Base-by-base conservation (phyloP, 768 basidiomycete genomes). In the Tulasnella sp. region DNA sequence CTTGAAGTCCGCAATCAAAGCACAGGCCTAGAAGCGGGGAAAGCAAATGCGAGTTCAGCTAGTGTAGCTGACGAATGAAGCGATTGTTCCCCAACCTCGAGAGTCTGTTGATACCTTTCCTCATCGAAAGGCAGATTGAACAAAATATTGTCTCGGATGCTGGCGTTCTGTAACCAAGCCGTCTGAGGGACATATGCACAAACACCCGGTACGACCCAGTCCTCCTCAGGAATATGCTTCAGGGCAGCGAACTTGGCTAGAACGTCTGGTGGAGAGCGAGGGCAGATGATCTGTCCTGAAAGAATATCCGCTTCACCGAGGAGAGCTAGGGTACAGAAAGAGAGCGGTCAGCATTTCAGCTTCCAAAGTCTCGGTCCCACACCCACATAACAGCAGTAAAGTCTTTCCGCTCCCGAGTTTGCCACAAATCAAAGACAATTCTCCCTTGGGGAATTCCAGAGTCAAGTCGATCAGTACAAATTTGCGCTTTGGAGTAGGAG, bases 391-490 rank as follows among this genome's bases (percentile, higher is more conserved):
- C n/a, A 97, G 85, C 40, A 97, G 83, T 7, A 98, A 85, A 0
- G 95, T 93, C 85, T 97, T 98, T 37, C 96, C 95, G 23, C 92
- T 92, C 4, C 83, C 95, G 13, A 97, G 86, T 82, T 95, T 94
- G 2, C 96, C 96, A 81, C 94, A 96, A 23, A 98, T 88, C 20
- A 98, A 87, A 1, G 93, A 91, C 35, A 97, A 86, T 83, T 93
- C 88, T 37, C 93, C 93, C 16, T 85, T 84, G 0, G 95, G 95
- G 85, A 98, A 96, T 61, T 89, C 87, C 20, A 96, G 83, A 23
- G 88, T 88, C 77, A 97, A 83, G 82, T 96, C 93, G n/a, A 92
- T 85, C 2, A 98, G 88, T 40, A 92, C 84, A 83, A 98, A 98
- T 81, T 92, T 92, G 79, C 89, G 86, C 79, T 87, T 89, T 11